Percentiles rank a stretch among this genome's conserved stretches.
Evolutionary conservation across 2,329 filamentous ascomycete species (phyloP).

Genomic region (Trichophyton simii): DNA sequence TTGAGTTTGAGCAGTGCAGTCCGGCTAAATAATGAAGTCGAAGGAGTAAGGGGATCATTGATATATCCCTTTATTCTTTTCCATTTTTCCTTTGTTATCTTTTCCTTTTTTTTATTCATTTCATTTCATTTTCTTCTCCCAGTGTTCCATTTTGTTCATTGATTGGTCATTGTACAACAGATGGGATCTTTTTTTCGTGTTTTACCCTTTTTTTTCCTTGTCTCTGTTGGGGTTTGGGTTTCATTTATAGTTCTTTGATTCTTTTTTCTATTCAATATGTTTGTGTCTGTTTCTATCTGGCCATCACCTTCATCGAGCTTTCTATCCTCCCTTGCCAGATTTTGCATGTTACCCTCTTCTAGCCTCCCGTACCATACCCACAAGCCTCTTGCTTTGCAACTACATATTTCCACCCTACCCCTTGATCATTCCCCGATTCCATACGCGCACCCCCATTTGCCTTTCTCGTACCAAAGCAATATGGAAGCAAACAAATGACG

Average conservation of each 20-base stretch:
- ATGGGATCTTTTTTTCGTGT: background rate
- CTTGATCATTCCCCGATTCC: background rate
- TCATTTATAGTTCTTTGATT: background rate
- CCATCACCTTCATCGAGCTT: background rate
- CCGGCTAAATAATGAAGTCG: background rate
- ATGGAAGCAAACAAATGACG: background rate
- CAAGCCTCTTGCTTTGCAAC: background rate
- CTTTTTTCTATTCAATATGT: background rate
- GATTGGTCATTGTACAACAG: constrained; percentile 1
- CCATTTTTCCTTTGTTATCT: constrained; percentile 8
- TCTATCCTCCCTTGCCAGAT: background rate
- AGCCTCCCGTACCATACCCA: background rate
- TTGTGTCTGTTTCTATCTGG: background rate
- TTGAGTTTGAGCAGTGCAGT: background rate
- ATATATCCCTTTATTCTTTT: constrained; percentile 14
- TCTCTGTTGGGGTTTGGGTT: background rate
- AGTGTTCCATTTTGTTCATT: background rate
- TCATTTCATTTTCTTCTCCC: constrained; percentile 7
- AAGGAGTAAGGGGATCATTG: background rate
- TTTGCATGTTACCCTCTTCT: background rate
- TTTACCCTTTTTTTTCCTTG: background rate
- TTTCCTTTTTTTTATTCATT: constrained; percentile 13
- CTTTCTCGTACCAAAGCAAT: background rate
- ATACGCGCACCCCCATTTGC: background rate
- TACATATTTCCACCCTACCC: background rate